Base-by-base conservation (phyloP, 257 asterid species). In the Voacanga thouarsii region DNA sequence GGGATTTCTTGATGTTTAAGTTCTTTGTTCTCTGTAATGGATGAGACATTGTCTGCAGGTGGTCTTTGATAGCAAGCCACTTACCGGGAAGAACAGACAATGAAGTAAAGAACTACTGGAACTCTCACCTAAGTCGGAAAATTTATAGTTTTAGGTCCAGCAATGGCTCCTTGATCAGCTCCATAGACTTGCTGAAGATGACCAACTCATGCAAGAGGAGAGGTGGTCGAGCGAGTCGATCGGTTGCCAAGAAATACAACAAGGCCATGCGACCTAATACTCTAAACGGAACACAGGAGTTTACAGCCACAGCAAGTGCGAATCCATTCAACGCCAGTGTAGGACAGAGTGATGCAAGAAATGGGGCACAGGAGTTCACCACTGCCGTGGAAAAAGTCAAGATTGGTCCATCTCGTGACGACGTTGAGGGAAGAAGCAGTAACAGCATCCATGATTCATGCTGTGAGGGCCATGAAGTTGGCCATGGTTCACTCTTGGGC, bases 11-110 rank as follows among this genome's bases (percentile, higher is more conserved):
- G 37, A 33, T 33, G 37, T 33, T 33, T 16, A 61, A 28, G 43
- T 61, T 26, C 14, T 28, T 30, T 24, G 1, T 28, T 30, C 24
- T 19, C n/a, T 55, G 26, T 55, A 21, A 63, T 30, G 12, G 3
- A 23, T 68, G 26, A 67, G 47, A 5, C 41, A 71, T 71, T 51
- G 5, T 23, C 33, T 75, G 83, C 72, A 90, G 93, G 89, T 89
- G 96, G 93, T 89, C 93, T 11, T 53, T 87, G 76, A 90, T 90
- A 44, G 93, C 92, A 9, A 86, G 92, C 82, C 84, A 82, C 44
- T 84, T 90, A 41, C 89, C 90, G 0, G 96, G 93, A 33, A 80
- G 96, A 81, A 90, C 91, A 6, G 96, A 89, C 77, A 90, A 90
- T 57, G 93, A 89, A 70, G 86, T 88, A 16, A 89, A 89, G 79